Evolutionary conservation across 2,329 filamentous ascomycete species (phyloP), one percentile per base, ranked within the genome.

Genomic region (Penicillium sclerotigenum): DNA sequence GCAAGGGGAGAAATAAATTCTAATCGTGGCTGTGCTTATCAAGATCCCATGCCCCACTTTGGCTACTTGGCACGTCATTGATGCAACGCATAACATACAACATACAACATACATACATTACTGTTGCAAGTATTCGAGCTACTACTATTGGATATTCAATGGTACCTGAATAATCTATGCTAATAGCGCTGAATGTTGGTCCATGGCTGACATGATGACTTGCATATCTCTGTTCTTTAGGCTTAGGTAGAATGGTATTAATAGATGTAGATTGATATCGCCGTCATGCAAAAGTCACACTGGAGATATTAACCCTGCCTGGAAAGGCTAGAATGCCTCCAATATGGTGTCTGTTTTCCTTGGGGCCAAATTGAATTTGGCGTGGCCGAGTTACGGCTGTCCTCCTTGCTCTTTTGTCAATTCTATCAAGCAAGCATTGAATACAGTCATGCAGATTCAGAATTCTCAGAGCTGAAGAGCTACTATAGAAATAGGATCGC

Each of bases 1-100:
- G 37, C n/a, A 49, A 48, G 54, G 41, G 24, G 40, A 52, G 47
- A 55, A 52, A 40, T 18, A 41, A 52, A 41, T 50, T 45, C 36
- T 29, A n/a, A 36, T 18, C 9, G 52, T 29, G 34, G 53, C 47
- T 29, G 47, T 41, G 41, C 47, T 48, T 48, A 49, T 49, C 46
- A 10, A 4, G 16, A 11, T 37, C 7, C 29, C 47, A 16, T 33
- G 43, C 18, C 20, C 43, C 43, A 24, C 43, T 5, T n/a, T 24
- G 33, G 43, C 28, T 22, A 1, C 43, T 46, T 33, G 29, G 43
- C 43, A 31, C n/a, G 5, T 8, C 14, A n/a, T n/a, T 26, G n/a
- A n/a, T 41, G 9, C 0, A 2, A 42, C n/a, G 22, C 26, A 26
- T 9, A 24, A 43, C 40, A 40, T 40, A 7, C 31, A 33, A 16